phyloP scores from a whole-genome alignment of 2,329 filamentous ascomycete species.

The Sordariomycetes sp. region DNA sequence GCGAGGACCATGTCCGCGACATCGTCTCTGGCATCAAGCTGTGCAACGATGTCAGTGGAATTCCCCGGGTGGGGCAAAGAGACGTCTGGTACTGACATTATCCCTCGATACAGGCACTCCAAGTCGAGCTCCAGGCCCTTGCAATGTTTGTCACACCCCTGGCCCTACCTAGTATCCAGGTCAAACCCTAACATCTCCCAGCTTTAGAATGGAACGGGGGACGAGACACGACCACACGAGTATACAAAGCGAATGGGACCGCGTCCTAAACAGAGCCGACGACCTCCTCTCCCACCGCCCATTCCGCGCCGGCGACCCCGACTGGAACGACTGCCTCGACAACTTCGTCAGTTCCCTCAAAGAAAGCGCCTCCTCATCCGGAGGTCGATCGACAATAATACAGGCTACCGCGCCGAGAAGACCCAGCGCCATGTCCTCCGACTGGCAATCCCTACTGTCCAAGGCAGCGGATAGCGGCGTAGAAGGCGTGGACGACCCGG shows the following conservation, averaged over 20 bases:
- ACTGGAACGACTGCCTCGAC: conserved; percentile 1
- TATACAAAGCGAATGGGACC: not conserved
- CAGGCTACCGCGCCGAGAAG: not conserved
- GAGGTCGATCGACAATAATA: not conserved
- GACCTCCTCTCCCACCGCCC: not conserved
- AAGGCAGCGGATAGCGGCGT: not conserved
- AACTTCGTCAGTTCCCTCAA: not conserved
- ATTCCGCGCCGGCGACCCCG: not conserved
- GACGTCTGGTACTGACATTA: not conserved
- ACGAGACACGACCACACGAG: not conserved
- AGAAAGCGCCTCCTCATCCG: not conserved
- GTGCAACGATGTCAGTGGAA: not conserved
- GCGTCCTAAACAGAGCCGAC: not conserved
- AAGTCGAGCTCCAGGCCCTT: not conserved
- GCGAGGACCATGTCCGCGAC: not conserved
- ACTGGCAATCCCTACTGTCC: not conserved
- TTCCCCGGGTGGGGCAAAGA: not conserved
- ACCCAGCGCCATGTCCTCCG: not conserved
- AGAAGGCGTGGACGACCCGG: not conserved
- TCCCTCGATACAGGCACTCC: not conserved
- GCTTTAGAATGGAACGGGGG: not conserved
- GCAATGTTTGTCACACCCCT: not conserved
- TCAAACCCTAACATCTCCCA: not conserved
- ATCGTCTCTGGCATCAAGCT: conserved; percentile 1
- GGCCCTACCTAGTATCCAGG: not conserved